phyloP scores from a whole-genome alignment of 1,284 basidiomycete species.

The Puccinia coronata region DNA sequence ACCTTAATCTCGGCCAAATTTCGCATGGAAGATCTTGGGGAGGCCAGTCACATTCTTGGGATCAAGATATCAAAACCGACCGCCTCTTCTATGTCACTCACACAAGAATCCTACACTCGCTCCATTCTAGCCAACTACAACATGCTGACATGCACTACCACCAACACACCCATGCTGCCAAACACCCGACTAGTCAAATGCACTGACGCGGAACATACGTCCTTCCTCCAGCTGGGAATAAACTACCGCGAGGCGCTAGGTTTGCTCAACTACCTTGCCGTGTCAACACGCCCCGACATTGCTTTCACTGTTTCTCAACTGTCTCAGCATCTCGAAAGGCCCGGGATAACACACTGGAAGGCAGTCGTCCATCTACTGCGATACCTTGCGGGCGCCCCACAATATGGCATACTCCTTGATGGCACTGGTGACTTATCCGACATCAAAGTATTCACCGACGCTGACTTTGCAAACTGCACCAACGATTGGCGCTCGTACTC shows the following conservation, averaged over 20 bases:
- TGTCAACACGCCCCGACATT: conserved; percentile 8
- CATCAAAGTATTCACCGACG: not conserved
- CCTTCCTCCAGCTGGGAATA: not conserved
- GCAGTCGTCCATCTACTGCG: not conserved
- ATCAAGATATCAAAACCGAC: not conserved
- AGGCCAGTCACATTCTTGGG: not conserved
- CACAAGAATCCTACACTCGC: not conserved
- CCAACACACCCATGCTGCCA: not conserved
- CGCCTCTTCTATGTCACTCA: not conserved
- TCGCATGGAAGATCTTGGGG: not conserved
- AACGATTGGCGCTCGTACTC: not conserved
- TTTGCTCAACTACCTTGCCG: conserved; percentile 10
- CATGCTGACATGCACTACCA: not conserved
- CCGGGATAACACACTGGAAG: conserved; percentile 14
- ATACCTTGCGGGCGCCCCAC: not conserved
- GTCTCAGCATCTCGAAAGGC: conserved; percentile 11
- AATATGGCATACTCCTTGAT: not conserved
- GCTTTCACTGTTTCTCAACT: conserved; percentile 20
- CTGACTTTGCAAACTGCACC: conserved; percentile 2
- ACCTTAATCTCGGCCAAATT: not conserved
- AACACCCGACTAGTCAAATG: not conserved
- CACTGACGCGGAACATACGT: no score
- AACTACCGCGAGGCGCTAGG: conserved; percentile 39
- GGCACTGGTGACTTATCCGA: not conserved
- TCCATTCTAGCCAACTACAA: not conserved